A percentile compares a stretch with the other conserved stretches of the same genome.
Evolutionary conservation across 805 yeast genomes (phyloP).

Genomic region (Schwanniomyces pseudopolymorphus): DNA sequence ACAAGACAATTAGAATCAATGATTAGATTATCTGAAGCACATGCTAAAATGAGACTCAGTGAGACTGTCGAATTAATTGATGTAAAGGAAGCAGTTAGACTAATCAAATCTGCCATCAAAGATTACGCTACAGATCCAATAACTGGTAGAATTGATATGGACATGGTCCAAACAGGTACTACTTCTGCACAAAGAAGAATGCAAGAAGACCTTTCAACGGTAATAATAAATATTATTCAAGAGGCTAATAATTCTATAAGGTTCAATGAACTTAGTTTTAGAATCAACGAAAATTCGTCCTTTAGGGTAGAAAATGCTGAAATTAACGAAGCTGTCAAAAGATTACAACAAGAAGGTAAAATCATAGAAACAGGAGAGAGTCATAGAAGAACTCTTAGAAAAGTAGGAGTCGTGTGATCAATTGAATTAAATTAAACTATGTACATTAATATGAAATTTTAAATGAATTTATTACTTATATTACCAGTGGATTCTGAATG

Average conservation of each 20-base stretch:
- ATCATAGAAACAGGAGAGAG: conserved; percentile 72
- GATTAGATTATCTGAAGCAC: conserved; percentile 94
- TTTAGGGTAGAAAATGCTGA: conserved; percentile 70
- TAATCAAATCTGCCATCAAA: conserved; percentile 90
- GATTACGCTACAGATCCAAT: conserved; percentile 98
- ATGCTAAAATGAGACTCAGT: conserved; percentile 91
- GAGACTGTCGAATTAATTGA: conserved; percentile 70
- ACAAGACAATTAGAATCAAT: conserved; percentile 95
- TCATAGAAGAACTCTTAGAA: conserved; percentile 57
- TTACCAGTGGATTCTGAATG: neutral
- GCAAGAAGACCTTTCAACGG: conserved; percentile 70
- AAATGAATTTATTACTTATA: conserved; percentile 10
- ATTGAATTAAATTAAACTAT: conserved; percentile 1
- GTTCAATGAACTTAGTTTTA: conserved; percentile 57
- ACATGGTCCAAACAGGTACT: conserved; percentile 92
- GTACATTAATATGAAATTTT: conserved; percentile 1
- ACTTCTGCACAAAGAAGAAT: conserved; percentile 80
- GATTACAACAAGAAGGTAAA: conserved; percentile 71
- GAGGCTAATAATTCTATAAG: conserved; percentile 49
- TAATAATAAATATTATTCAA: conserved; percentile 54
- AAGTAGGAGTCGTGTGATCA: conserved; percentile 8
- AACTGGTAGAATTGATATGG: conserved; percentile 97
- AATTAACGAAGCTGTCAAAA: conserved; percentile 62
- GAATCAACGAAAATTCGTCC: conserved; percentile 64
- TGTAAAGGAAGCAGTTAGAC: conserved; percentile 89